A percentile compares a stretch with the other conserved stretches of the same genome.
Evolutionary conservation across 2,329 filamentous ascomycete species (phyloP).

Genomic region (Tympanopsis confertula): DNA sequence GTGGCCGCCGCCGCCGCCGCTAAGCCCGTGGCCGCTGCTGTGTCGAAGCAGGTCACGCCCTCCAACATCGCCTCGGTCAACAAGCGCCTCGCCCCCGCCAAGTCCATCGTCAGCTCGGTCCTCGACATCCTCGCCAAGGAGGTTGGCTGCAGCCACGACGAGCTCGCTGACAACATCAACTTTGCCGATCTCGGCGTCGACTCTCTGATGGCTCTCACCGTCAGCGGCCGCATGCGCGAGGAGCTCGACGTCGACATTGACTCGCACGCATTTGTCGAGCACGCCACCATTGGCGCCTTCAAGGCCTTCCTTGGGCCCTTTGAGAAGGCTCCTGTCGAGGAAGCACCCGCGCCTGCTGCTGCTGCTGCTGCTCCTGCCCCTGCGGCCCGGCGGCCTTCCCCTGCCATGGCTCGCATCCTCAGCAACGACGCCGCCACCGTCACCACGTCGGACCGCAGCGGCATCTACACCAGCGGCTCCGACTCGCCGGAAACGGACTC

Average conservation of each 20-base stretch:
- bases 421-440: background rate
- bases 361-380: background rate
- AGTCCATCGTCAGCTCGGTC: slow-evolving; percentile 29
- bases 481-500: slow-evolving; percentile 35
- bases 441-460: too few species aligned
- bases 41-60: slow-evolving; percentile 26
- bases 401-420: too few species aligned
- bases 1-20: slow-evolving; percentile 20
- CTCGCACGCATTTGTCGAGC: slow-evolving; percentile 39
- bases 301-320: slow-evolving; percentile 30
- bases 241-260: slow-evolving; percentile 42
- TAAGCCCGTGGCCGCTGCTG: slow-evolving; percentile 17
- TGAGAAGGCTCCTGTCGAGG: slow-evolving; percentile 14
- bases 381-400: too few species aligned
- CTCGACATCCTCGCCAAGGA: slow-evolving; percentile 44
- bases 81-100: slow-evolving; percentile 33
- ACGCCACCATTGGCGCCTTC: slow-evolving; percentile 40
- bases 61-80: slow-evolving; percentile 35
- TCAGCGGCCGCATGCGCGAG: slow-evolving; percentile 42
- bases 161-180: background rate
- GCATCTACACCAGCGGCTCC: slow-evolving; percentile 9
- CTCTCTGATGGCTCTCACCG: slow-evolving; percentile 48
- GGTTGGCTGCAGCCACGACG: slow-evolving; percentile 32
- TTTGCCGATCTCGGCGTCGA: slow-evolving; percentile 48
- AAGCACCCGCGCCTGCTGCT: background rate